Evolutionary conservation across 345 rosid species (phyloP).

Genomic region (Sonneratia alba): DNA sequence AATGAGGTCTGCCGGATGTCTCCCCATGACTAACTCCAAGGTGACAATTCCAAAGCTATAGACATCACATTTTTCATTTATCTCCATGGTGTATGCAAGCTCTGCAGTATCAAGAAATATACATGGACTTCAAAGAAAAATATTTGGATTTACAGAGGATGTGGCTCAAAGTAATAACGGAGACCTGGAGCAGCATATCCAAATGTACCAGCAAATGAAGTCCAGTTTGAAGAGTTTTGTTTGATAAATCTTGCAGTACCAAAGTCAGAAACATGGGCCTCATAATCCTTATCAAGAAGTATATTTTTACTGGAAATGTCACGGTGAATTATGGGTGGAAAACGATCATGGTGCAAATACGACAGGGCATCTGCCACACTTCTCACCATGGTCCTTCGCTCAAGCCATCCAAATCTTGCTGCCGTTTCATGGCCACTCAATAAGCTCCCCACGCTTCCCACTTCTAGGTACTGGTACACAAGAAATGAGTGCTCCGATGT

Average conservation of each 20-base stretch:
- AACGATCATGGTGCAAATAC: slow-evolving; percentile 10
- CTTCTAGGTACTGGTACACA: slow-evolving; percentile 25
- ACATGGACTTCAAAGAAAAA: neutral
- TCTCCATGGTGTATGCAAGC: slow-evolving; percentile 2
- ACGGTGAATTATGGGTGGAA: slow-evolving; percentile 5
- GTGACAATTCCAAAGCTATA: slow-evolving; percentile 2
- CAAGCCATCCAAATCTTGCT: slow-evolving; percentile 14
- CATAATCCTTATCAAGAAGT: slow-evolving; percentile 5
- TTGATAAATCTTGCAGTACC: neutral
- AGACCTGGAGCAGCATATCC: slow-evolving; percentile 14
- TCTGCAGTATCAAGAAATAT: neutral
- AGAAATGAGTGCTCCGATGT: slow-evolving; percentile 15
- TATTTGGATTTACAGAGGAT: neutral
- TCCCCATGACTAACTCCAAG: slow-evolving; percentile 6
- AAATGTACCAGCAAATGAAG: slow-evolving; percentile 6
- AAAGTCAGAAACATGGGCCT: slow-evolving; percentile 7
- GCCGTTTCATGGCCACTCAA: slow-evolving; percentile 11
- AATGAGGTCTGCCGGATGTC: neutral
- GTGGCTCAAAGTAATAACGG: neutral
- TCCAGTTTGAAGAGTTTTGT: slow-evolving; percentile 9
- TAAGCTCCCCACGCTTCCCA: slow-evolving; percentile 18
- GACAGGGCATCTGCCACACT: slow-evolving; percentile 7
- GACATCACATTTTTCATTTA: slow-evolving; percentile 7
- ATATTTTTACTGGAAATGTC: slow-evolving; percentile 12
- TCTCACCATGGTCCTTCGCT: slow-evolving; percentile 7